These are phyloP conservation scores for Alternaria viburni DNA, from an alignment of 2,329 filamentous ascomycete species.

Conservation along the genomic window DNA sequence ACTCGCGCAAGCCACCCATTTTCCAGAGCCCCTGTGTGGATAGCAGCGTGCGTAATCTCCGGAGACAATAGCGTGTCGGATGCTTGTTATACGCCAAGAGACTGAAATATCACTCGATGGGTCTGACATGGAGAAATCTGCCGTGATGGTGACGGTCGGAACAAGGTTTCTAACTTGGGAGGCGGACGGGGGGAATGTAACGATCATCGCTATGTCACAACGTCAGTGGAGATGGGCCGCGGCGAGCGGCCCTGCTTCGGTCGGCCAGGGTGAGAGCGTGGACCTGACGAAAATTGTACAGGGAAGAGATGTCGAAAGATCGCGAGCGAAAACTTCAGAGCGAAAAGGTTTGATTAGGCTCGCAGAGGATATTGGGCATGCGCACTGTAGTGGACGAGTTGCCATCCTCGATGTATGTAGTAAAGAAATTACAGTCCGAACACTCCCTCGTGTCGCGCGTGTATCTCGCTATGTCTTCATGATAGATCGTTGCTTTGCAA, in stretches of 20 bases:
- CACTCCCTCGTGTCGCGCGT: slow-evolving; percentile 21
- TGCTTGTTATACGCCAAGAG: slow-evolving; percentile 2
- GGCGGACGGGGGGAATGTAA: not conserved
- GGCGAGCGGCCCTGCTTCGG: slow-evolving; percentile 10
- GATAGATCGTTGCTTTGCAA: slow-evolving; percentile 30
- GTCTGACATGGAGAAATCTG: not conserved
- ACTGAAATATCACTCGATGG: slow-evolving; percentile 6
- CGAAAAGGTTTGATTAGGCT: slow-evolving; percentile 16
- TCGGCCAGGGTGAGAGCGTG: slow-evolving; percentile 4
- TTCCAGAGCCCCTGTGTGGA: not conserved
- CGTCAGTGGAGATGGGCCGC: slow-evolving; percentile 9
- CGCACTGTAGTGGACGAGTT: slow-evolving; percentile 7
- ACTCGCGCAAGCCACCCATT: not conserved
- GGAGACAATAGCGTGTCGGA: slow-evolving; percentile 1
- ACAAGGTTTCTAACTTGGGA: slow-evolving; percentile 1
- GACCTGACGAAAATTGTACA: slow-evolving; percentile 11
- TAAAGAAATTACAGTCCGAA: slow-evolving; percentile 20
- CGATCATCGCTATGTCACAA: slow-evolving; percentile 7
- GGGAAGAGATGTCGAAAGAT: not conserved
- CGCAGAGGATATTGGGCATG: slow-evolving; percentile 2
- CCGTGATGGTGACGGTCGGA: not conserved
- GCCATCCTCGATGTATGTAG: slow-evolving; percentile 20
- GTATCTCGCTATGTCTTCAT: slow-evolving; percentile 25
- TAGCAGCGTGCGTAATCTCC: slow-evolving; percentile 2
- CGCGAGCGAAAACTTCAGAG: slow-evolving; percentile 1